phyloP scores from a whole-genome alignment of 2,329 filamentous ascomycete genomes.

The Tolypocladium inflatum region DNA sequence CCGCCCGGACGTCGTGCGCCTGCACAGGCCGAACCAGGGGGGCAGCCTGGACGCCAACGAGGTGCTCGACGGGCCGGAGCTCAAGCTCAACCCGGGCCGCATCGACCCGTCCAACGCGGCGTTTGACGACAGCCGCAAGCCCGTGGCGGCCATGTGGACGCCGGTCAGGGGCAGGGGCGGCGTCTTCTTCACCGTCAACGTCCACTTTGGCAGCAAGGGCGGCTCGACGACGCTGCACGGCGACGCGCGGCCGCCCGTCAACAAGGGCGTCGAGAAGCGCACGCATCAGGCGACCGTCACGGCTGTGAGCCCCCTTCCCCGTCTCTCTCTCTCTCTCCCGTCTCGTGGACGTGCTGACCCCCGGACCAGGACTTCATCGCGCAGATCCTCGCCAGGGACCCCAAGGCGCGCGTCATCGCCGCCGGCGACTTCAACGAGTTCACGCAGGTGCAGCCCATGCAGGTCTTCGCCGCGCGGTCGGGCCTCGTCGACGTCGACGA shows the following conservation, averaged over 20 bases:
- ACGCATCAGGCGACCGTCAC: constrained; percentile 47
- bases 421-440: constrained; percentile 70
- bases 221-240: constrained; percentile 56
- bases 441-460: constrained; percentile 49
- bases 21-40: constrained; percentile 51
- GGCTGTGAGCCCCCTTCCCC: constrained; percentile 31
- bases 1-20: constrained; percentile 46
- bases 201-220: constrained; percentile 59
- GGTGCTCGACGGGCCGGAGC: constrained; percentile 42
- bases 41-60: constrained; percentile 42
- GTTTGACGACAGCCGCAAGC: constrained; percentile 55
- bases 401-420: constrained; percentile 46
- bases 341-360: not conserved
- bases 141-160: constrained; percentile 57
- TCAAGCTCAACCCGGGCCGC: constrained; percentile 60
- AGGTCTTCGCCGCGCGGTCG: constrained; percentile 41
- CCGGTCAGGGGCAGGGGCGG: constrained; percentile 40
- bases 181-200: constrained; percentile 61
- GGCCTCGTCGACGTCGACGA: constrained; percentile 54
- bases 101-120: constrained; percentile 53
- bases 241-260: constrained; percentile 56
- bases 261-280: constrained; percentile 51
- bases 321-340: not conserved
- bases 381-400: constrained; percentile 46
- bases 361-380: constrained; percentile 38